These are phyloP conservation scores for Tuctoria greenei DNA, from an alignment of 176 grass and related monocot genomes.

Conservation along the genomic window DNA sequence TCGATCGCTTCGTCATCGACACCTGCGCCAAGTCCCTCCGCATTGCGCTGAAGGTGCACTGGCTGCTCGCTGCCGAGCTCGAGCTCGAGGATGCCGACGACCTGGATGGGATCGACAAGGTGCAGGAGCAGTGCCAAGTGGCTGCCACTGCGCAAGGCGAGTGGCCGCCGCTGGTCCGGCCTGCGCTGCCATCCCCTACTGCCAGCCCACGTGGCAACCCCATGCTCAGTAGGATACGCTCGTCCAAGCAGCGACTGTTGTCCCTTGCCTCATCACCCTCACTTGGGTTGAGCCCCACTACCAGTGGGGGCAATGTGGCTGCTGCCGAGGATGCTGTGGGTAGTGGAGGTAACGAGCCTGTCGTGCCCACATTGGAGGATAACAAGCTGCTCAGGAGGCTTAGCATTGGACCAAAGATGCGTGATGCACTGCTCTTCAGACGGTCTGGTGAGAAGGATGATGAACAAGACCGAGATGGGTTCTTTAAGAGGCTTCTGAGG, in stretches of 20 bases:
- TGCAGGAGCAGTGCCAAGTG: constrained; percentile 91
- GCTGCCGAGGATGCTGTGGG: constrained; percentile 32
- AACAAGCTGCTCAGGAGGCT: constrained; percentile 89
- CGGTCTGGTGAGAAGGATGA: constrained; percentile 85
- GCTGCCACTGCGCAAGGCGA: constrained; percentile 77
- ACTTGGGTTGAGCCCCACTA: constrained; percentile 41
- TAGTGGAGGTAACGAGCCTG: constrained; percentile 50
- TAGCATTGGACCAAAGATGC: constrained; percentile 80
- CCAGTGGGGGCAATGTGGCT: constrained; percentile 41
- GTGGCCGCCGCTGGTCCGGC: constrained; percentile 61
- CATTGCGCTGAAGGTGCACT: constrained; percentile 97
- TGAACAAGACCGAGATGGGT: constrained; percentile 78
- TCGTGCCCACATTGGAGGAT: constrained; percentile 59
- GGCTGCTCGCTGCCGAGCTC: constrained; percentile 83
- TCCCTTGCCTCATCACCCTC: constrained; percentile 71
- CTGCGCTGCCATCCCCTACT: constrained; percentile 43
- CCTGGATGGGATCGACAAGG: constrained; percentile 61
- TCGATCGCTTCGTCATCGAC: constrained; percentile 92
- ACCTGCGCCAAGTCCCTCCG: constrained; percentile 85
- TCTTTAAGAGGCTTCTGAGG: constrained; percentile 88
- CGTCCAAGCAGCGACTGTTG: constrained; percentile 80
- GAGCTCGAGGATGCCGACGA: constrained; percentile 86
- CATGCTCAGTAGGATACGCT: constrained; percentile 85
- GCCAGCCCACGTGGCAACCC: constrained; percentile 72
- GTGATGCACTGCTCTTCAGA: constrained; percentile 80